Percentiles rank a stretch among this genome's conserved stretches.
phyloP scores from a whole-genome alignment of 2,329 filamentous ascomycete species.

The Parastagonospora avenae region DNA sequence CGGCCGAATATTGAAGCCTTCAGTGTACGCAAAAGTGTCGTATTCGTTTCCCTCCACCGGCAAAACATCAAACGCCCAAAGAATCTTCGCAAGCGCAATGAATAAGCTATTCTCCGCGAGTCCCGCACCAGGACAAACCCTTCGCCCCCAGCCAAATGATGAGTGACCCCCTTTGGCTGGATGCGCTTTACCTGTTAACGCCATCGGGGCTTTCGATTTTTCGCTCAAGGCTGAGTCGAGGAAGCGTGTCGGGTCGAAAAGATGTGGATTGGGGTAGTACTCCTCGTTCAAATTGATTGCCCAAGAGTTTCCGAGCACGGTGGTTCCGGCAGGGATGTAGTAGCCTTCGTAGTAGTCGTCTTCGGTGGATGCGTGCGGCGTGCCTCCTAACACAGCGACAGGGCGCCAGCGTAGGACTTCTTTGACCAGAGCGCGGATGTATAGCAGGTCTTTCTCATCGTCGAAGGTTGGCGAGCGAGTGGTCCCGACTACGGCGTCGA shows the following conservation, averaged over 20 bases:
- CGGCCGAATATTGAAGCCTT: slow-evolving; percentile 50
- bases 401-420: slow-evolving; percentile 45
- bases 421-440: slow-evolving; percentile 48
- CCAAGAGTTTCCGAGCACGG: slow-evolving; percentile 53
- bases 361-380: slow-evolving; percentile 55
- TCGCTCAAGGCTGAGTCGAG: slow-evolving; percentile 29
- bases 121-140: slow-evolving; percentile 40
- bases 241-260: slow-evolving; percentile 50
- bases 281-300: slow-evolving; percentile 50
- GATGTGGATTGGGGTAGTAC: slow-evolving; percentile 47
- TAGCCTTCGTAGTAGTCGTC: slow-evolving; percentile 58
- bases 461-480: slow-evolving; percentile 42
- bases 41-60: slow-evolving; percentile 39
- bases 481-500: slow-evolving; percentile 43
- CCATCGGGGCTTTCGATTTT: slow-evolving; percentile 19
- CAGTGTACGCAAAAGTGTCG: slow-evolving; percentile 49
- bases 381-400: slow-evolving; percentile 51
- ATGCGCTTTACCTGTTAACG: slow-evolving; percentile 28
- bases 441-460: slow-evolving; percentile 46
- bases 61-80: slow-evolving; percentile 45
- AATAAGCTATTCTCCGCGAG: slow-evolving; percentile 40
- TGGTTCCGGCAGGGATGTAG: slow-evolving; percentile 56
- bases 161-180: slow-evolving; percentile 40
- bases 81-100: slow-evolving; percentile 39
- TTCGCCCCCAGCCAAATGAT: slow-evolving; percentile 42